Conservation (phyloP, 2,329 filamentous ascomycete genomes). For the Pezicula rhizophila region DNA sequence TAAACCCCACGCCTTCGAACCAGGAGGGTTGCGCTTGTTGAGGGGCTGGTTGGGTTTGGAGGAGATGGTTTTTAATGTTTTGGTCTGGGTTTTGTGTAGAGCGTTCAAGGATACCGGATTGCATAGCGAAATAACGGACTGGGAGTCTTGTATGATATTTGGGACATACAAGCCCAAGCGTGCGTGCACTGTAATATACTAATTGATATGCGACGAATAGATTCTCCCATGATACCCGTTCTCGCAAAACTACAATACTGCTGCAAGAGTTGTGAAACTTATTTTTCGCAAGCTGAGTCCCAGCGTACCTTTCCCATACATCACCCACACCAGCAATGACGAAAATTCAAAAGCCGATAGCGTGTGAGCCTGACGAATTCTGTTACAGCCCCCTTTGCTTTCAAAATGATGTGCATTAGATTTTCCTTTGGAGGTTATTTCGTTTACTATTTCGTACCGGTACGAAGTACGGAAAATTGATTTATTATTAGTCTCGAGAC, state of each 20-base stretch:
- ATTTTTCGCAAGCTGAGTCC: too few relatives aligned
- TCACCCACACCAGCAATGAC: too few relatives aligned
- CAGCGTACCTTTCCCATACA: too few relatives aligned
- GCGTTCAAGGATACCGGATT: constrained; percentile 17
- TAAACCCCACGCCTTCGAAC: constrained; percentile 61
- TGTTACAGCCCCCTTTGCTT: background rate
- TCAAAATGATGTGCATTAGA: background rate
- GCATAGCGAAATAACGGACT: constrained; percentile 24
- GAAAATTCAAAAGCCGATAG: too few relatives aligned
- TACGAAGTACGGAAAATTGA: background rate
- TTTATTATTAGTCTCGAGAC: too few relatives aligned
- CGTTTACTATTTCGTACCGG: too few relatives aligned
- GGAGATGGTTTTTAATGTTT: constrained; percentile 12
- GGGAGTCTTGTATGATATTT: constrained; percentile 28
- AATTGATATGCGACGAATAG: background rate
- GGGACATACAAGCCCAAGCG: background rate
- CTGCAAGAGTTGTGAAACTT: too few relatives aligned
- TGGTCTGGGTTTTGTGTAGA: constrained; percentile 15
- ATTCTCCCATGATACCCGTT: background rate
- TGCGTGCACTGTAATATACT: constrained; percentile 11
- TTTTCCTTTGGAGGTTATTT: too few relatives aligned
- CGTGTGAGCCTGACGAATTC: too few relatives aligned
- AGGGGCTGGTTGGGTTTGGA: constrained; percentile 7
- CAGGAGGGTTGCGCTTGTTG: constrained; percentile 72
- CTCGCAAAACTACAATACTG: background rate